Base-by-base conservation (phyloP, 495 filamentous ascomycete species). In the Lepidopterella palustris region DNA sequence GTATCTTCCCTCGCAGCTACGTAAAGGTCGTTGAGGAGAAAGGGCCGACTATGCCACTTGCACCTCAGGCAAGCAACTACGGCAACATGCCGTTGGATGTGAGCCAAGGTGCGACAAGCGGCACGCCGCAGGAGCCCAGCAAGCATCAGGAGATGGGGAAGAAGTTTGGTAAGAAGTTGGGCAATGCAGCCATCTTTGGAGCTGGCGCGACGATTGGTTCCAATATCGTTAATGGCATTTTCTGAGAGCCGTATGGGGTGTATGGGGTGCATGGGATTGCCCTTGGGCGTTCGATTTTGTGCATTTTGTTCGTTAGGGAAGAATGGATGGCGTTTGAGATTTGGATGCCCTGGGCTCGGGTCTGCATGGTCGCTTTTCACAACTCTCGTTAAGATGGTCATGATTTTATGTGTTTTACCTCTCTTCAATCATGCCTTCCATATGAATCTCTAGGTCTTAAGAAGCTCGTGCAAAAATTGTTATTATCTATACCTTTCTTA, bases 141-240 rank as follows among this genome's bases (percentile, higher is more conserved):
- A 81, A 84, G 68, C 63, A 79, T 10, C 75, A 76, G 50, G 78
- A 84, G 69, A 75, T 74, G 39, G 85, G 80, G 8, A 88, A 87
- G 78, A 88, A 87, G 71, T 82, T 90, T 72, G 87, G 87, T 23
- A 88, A 88, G 80, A 90, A 89, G 76, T 57, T 90, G 62, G 85
- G 85, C 10, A 86, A 74, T 62, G 72, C 72, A 0, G 84, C 85
- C 8, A 76, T 80, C 45, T 80, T 80, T 63, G 78, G 77, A 6
- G 77, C 77, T 27, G 92, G 92, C 67, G 92, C 92, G 59, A 95
- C 93, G 4, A 83, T 97, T 60, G 93, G 93, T 27, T 81, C 85
- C 56, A 92, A 96, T 60, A 86, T 97, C 68, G 93, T 97, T 56
- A 95, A 96, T 70, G 82, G 85, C 55, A 95, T 97, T 53, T 95